Conservation (phyloP, 208 protist species). For the Leishmania gerbilli region DNA sequence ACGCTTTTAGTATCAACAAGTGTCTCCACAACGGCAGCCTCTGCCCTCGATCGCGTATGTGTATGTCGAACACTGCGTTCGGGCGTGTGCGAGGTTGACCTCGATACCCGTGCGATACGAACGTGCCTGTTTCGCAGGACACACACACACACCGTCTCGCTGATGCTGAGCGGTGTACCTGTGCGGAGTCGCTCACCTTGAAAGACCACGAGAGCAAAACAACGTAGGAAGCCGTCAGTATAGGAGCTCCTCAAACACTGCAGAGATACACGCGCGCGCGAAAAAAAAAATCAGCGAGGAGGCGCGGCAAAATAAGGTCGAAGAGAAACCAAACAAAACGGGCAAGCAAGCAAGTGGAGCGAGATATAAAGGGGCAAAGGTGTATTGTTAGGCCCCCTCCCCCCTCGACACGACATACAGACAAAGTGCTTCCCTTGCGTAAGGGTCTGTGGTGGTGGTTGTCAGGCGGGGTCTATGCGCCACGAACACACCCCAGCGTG, state of each 20-base stretch:
- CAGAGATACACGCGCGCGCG: not conserved
- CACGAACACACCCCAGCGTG: not conserved
- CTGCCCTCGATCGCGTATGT: not conserved
- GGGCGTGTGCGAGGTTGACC: not conserved
- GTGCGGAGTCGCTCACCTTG: not conserved
- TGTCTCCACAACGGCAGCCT: not conserved
- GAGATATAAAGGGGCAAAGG: not conserved
- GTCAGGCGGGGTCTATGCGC: not conserved
- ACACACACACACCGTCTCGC: not conserved
- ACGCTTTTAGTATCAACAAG: not conserved
- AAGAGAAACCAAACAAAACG: not conserved
- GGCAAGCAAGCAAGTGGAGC: not conserved
- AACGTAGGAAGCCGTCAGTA: not conserved
- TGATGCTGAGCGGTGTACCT: not conserved
- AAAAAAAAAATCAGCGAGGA: not conserved
- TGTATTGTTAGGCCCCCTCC: not conserved
- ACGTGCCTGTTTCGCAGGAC: not conserved
- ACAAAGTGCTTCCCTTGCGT: conserved; percentile 2
- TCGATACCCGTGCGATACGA: not conserved
- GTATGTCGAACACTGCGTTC: not conserved
- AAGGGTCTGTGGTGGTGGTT: not conserved
- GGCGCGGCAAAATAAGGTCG: not conserved
- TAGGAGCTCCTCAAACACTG: not conserved
- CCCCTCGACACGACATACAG: not conserved
- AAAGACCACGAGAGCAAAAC: not conserved